Conservation (phyloP, 164 flowering plant genomes). For the Aristolochia californica region DNA sequence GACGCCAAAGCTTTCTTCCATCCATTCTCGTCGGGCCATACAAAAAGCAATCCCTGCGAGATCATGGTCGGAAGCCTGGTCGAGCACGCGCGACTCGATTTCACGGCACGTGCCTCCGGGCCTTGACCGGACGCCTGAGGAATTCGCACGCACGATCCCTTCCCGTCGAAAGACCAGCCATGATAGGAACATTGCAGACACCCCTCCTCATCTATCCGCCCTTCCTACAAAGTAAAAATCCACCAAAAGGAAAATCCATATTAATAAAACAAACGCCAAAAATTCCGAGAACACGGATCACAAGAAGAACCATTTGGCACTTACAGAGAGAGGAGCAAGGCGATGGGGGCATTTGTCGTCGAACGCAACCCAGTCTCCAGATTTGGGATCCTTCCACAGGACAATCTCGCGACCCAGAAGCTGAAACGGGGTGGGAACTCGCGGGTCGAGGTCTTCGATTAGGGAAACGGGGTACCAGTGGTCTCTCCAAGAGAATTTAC, state of each 20-base stretch:
- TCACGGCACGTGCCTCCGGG: slow-evolving; percentile 75
- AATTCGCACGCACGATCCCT: slow-evolving; percentile 67
- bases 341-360: slow-evolving; percentile 95
- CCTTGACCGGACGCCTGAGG: slow-evolving; percentile 80
- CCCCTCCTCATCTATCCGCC: slow-evolving; percentile 89
- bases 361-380: slow-evolving; percentile 69
- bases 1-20: slow-evolving; percentile 73
- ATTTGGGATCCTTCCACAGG: slow-evolving; percentile 61
- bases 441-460: slow-evolving; percentile 74
- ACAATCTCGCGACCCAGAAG: slow-evolving; percentile 84
- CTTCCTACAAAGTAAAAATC: slow-evolving; percentile 50
- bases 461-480: slow-evolving; percentile 97
- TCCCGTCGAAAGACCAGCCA: slow-evolving; percentile 84
- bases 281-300: background rate
- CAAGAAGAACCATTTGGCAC: background rate
- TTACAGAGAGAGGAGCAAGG: slow-evolving; percentile 89
- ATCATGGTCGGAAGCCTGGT: slow-evolving; percentile 73
- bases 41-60: slow-evolving; percentile 95
- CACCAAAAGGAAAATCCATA: background rate
- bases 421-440: slow-evolving; percentile 74
- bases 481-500: slow-evolving; percentile 75
- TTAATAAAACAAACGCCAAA: background rate
- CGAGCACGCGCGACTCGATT: slow-evolving; percentile 76
- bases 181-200: slow-evolving; percentile 90
- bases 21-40: slow-evolving; percentile 98